A percentile compares a stretch with the other conserved stretches of the same genome.
These are phyloP conservation scores for Arctium lappa DNA, from an alignment of 129 eudicot species.

Conservation along the genomic window DNA sequence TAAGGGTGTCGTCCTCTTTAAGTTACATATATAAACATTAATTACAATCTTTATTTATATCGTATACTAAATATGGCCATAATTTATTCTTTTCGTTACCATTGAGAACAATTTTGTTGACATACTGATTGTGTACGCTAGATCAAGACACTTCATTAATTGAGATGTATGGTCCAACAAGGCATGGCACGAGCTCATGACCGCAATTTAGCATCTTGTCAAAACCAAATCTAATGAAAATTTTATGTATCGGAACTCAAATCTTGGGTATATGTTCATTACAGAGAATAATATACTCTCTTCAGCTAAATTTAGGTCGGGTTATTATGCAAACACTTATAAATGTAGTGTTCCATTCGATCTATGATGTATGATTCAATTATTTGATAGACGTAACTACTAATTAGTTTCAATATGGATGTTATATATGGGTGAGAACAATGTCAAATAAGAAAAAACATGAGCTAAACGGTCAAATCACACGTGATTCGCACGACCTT, in stretches of 20 bases:
- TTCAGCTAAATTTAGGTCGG: no score
- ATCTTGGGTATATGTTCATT: no score
- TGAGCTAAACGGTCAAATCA: no score
- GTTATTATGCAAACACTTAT: not conserved
- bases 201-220: no score
- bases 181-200: not conserved
- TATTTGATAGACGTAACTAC: not conserved
- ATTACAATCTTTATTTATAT: not conserved
- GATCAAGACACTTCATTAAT: not conserved
- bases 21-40: not conserved
- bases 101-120: not conserved
- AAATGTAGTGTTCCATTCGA: not conserved
- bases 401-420: not conserved
- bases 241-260: no score
- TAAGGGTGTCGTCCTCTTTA: not conserved
- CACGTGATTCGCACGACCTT: not conserved
- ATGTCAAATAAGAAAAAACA: no score
- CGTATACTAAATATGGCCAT: not conserved
- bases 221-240: no score
- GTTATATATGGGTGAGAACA: no score
- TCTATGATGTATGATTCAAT: not conserved
- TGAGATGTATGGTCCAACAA: not conserved
- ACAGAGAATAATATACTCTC: no score
- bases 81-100: not conserved
- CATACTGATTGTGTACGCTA: not conserved